phyloP scores from a whole-genome alignment of 1,284 basidiomycete species.

The Termitomyces sp. region DNA sequence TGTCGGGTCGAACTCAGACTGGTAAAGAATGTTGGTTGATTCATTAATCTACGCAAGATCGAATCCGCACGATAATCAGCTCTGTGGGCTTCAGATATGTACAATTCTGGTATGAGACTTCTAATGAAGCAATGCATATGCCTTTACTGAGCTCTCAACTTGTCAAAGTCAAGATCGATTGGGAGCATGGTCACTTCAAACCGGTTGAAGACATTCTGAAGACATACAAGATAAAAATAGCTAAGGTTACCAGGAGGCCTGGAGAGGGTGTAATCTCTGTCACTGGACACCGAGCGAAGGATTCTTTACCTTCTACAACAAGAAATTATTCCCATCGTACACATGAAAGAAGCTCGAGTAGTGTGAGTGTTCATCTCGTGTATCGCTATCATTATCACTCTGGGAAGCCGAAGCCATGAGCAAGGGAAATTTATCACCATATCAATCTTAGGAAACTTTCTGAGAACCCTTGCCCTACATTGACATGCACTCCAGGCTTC shows the following conservation, averaged over 20 bases:
- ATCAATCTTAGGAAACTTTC: neutral
- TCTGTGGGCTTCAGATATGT: neutral
- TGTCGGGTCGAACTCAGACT: no score
- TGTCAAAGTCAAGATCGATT: no score
- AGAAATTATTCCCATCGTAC: neutral
- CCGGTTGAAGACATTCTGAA: no score
- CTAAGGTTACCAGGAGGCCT: no score
- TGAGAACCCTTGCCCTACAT: slow-evolving; percentile 1
- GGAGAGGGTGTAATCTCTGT: neutral
- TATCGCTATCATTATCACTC: neutral
- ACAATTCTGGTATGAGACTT: neutral
- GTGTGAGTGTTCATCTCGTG: neutral
- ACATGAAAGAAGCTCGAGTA: neutral
- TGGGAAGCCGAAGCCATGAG: neutral
- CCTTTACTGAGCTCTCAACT: no score
- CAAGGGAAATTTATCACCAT: neutral
- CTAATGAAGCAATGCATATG: no score
- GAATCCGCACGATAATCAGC: neutral
- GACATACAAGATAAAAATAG: no score
- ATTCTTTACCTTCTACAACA: neutral
- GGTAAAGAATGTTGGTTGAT: neutral
- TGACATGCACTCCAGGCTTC: neutral
- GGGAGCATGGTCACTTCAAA: neutral
- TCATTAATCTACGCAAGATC: neutral
- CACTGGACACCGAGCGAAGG: neutral